Base-by-base conservation (phyloP, 768 basidiomycete genomes). In the Boletus reticulatus region DNA sequence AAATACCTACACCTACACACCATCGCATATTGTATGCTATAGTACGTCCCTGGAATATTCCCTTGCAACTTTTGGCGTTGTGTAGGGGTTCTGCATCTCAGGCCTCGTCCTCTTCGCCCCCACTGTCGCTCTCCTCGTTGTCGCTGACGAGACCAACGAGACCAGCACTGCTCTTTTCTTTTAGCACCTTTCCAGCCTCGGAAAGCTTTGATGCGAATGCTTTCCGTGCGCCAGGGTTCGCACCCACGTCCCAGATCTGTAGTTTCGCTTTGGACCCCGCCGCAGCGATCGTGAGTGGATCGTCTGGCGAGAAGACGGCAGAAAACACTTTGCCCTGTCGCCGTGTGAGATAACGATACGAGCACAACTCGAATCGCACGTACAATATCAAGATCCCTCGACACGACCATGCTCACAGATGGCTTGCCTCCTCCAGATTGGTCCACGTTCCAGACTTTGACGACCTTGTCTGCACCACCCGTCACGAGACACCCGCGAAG, bases 361-460 rank as follows among this genome's bases (percentile, higher is more conserved):
- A 14, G 43, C 41, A 14, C 24, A 17, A n/a, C 44, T 7, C 42
- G 17, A 52, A 34, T 46, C 27, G 16, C 29, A 80, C 84, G 24
- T 74, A 97, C 95, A 46, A 98, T 84, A 36, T 94, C 94, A 20
- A 99, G 79, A 72, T 99, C 94, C 53, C 94, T 75, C 11, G 90
- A 89, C 4, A 86, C 87, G 17, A 94, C 92, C 59, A 96, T 77
- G 68, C 86, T 90, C 66, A 96, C 90, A 52, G 82, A 83, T 36
- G 83, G 78, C 74, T 88, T 89, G 29, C 81, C 85, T 8, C 75
- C 77, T 17, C 72, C 73, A 17, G 78, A 78, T 44, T 84, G 84
- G 57, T 89, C 88, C 45, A 96, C 77, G 66, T 98, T 98, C 97
- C 97, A 99, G 5, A 98, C 79, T 72, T 98, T 98, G 69, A 97